phyloP scores from a whole-genome alignment of 148 eudicot genomes.

The Fallopia convolvulus region DNA sequence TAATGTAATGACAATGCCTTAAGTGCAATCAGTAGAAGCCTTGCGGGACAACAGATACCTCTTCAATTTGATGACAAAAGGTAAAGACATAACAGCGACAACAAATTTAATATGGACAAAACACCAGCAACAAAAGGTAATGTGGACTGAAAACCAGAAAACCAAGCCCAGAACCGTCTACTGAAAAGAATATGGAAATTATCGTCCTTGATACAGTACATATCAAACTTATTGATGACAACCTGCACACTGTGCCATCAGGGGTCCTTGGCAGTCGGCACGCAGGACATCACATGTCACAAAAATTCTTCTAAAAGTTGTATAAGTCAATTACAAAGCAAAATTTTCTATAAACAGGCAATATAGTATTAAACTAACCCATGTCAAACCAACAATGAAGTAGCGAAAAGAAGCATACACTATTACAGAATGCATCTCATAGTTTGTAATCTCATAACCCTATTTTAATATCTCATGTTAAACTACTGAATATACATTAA shows the following conservation, averaged over 20 bases:
- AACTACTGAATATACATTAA: not conserved
- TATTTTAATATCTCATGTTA: not conserved
- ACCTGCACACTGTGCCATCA: not conserved
- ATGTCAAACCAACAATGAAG: not conserved
- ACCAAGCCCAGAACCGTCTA: constrained; percentile 6
- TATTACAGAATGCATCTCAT: not conserved
- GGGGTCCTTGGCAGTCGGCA: not conserved
- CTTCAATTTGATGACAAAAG: not conserved
- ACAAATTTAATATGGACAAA: not conserved
- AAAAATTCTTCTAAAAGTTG: not conserved
- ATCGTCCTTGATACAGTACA: not conserved
- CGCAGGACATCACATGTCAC: not conserved
- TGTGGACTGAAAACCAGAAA: not conserved
- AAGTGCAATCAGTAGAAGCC: not conserved
- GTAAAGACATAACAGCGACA: not conserved
- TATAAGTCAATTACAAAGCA: not conserved
- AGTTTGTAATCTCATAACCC: not conserved
- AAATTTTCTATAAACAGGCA: not conserved
- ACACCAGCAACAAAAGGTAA: not conserved
- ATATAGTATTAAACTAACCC: not conserved
- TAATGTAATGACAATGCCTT: not conserved
- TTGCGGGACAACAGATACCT: not conserved
- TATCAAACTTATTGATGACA: not conserved
- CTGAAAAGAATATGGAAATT: not conserved
- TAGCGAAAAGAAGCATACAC: not conserved